Evolutionary conservation across 2,329 filamentous ascomycete species (phyloP).

Genomic region (Escovopsis weberi): DNA sequence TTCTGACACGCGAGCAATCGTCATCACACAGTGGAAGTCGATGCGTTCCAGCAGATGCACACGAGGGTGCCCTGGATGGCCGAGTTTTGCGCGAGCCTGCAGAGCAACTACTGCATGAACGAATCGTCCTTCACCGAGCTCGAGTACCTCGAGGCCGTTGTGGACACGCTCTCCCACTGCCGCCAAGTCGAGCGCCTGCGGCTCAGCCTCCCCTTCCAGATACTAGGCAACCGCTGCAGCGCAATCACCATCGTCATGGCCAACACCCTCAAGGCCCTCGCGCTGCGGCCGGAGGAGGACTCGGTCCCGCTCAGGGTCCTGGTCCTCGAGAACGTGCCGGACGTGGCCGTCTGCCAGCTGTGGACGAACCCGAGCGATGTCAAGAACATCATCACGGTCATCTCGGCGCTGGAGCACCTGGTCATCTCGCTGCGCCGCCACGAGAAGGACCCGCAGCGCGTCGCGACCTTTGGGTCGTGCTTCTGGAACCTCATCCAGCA

Average conservation of each 20-base stretch:
- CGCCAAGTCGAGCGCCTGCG: constrained; percentile 31
- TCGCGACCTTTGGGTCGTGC: constrained; percentile 26
- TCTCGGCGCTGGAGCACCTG: constrained; percentile 28
- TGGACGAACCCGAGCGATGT: constrained; percentile 38
- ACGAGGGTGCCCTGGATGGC: constrained; percentile 30
- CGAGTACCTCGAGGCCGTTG: constrained; percentile 28
- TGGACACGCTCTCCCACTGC: constrained; percentile 28
- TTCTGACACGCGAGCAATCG: too few relatives aligned
- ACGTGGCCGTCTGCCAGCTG: constrained; percentile 31
- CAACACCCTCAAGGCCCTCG: constrained; percentile 35
- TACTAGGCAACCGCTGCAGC: constrained; percentile 29
- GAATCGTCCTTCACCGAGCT: constrained; percentile 33
- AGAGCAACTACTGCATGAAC: constrained; percentile 32
- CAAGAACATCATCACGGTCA: constrained; percentile 29
- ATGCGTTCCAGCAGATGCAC: constrained; percentile 32
- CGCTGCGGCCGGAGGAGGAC: constrained; percentile 28
- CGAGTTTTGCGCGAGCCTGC: constrained; percentile 28
- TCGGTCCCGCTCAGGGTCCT: constrained; percentile 28
- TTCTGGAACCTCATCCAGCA: constrained; percentile 36
- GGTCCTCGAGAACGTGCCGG: constrained; percentile 35
- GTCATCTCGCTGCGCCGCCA: constrained; percentile 32
- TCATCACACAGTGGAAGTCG: constrained; percentile 28
- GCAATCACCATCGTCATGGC: constrained; percentile 37
- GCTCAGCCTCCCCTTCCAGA: constrained; percentile 36
- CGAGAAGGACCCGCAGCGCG: constrained; percentile 20